Conservation (phyloP, 2,329 filamentous ascomycete genomes). For the Pseudogymnoascus sp. region DNA sequence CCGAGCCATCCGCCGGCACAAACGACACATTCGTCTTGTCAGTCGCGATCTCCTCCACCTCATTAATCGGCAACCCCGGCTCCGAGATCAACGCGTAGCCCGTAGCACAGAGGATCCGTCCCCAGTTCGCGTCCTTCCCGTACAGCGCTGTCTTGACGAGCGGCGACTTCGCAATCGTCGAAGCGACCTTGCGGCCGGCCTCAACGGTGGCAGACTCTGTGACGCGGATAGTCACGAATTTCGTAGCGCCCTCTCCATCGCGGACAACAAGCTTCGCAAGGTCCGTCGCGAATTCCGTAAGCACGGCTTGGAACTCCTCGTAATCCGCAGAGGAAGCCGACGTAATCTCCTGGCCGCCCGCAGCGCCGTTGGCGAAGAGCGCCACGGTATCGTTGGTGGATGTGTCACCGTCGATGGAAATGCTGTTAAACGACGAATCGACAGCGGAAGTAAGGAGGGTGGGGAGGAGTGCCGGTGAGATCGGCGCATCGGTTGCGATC, state of each 20-base stretch:
- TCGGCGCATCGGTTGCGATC: slow-evolving; percentile 81
- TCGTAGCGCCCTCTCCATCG: slow-evolving; percentile 94
- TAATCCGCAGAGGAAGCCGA: slow-evolving; percentile 53
- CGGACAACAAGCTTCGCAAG: slow-evolving; percentile 89
- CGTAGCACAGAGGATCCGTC: slow-evolving; percentile 87
- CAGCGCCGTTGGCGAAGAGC: slow-evolving; percentile 89
- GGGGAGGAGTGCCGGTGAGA: slow-evolving; percentile 59
- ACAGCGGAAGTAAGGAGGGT: slow-evolving; percentile 64
- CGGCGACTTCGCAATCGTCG: slow-evolving; percentile 80
- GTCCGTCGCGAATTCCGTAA: slow-evolving; percentile 72
- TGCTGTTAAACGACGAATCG: slow-evolving; percentile 86
- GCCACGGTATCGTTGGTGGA: slow-evolving; percentile 96
- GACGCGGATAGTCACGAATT: slow-evolving; percentile 91
- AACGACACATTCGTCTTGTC: slow-evolving; percentile 71
- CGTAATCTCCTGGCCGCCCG: slow-evolving; percentile 58
- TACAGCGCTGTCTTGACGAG: slow-evolving; percentile 97
- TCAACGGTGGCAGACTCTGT: slow-evolving; percentile 59
- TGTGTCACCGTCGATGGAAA: slow-evolving; percentile 94
- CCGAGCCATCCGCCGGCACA: slow-evolving; percentile 65
- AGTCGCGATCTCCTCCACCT: slow-evolving; percentile 56
- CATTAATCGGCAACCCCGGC: slow-evolving; percentile 46
- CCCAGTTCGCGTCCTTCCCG: slow-evolving; percentile 97
- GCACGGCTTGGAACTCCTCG: slow-evolving; percentile 56
- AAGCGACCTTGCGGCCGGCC: slow-evolving; percentile 71
- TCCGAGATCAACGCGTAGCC: slow-evolving; percentile 65